phyloP scores from a whole-genome alignment of 2,329 filamentous ascomycete species.

The Sclerotinia minor region DNA sequence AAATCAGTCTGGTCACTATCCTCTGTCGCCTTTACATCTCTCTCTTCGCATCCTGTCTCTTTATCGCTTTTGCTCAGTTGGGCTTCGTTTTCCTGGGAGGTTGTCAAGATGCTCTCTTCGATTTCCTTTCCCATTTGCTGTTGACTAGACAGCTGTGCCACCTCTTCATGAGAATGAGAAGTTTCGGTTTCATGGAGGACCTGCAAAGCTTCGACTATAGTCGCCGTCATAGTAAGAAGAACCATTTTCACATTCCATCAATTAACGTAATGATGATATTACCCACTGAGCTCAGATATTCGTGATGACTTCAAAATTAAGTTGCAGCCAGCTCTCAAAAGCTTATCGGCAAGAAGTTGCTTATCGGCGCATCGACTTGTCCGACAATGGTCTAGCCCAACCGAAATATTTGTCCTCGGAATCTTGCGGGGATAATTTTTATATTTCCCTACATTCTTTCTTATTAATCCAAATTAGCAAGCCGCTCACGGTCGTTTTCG shows the following conservation, averaged over 20 bases:
- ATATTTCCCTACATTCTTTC: conserved; percentile 14
- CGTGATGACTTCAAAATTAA: background rate
- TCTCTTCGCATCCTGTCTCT: too few species aligned
- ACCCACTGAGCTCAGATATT: background rate
- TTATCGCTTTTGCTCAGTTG: background rate
- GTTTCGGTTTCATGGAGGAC: conserved; percentile 37
- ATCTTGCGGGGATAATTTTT: conserved; percentile 30
- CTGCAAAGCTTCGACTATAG: conserved; percentile 63
- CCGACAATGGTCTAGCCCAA: conserved; percentile 33
- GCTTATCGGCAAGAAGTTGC: conserved; percentile 30
- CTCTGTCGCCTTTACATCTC: background rate
- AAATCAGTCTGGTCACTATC: background rate
- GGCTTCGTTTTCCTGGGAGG: background rate
- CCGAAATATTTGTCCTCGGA: conserved; percentile 33
- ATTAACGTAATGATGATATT: background rate
- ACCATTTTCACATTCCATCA: conserved; percentile 57
- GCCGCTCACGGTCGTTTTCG: background rate
- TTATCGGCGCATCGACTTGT: conserved; percentile 25
- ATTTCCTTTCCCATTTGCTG: conserved; percentile 1
- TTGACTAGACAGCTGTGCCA: background rate
- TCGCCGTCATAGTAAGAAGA: conserved; percentile 71
- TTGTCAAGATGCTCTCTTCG: background rate
- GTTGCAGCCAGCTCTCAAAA: conserved; percentile 13
- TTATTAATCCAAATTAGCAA: conserved; percentile 20
- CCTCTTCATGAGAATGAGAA: background rate